Percentiles rank a stretch among this genome's conserved stretches.
phyloP scores from a whole-genome alignment of 345 rosid genomes.

The Trapa bicornis region DNA sequence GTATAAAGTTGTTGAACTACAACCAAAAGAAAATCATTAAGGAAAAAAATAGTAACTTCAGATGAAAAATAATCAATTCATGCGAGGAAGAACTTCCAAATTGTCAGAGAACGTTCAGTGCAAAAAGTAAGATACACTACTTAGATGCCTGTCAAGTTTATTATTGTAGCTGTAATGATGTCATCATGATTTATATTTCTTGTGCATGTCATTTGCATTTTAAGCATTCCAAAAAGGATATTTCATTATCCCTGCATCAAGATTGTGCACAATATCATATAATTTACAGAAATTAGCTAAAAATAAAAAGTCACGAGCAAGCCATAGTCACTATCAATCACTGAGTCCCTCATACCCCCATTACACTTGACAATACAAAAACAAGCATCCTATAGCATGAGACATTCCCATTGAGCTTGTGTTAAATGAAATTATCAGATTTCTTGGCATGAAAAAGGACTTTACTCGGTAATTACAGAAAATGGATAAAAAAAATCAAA shows the following conservation, averaged over 20 bases:
- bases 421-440: not conserved
- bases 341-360: too few species aligned
- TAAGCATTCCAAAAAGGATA: too few species aligned
- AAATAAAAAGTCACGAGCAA: too few species aligned
- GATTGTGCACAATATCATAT: too few species aligned
- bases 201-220: not conserved
- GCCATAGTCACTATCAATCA: too few species aligned
- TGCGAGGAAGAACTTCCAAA: not conserved
- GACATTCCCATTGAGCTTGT: too few species aligned
- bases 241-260: too few species aligned
- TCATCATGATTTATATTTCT: not conserved
- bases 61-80: not conserved
- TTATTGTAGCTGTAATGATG: not conserved
- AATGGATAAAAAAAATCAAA: not conserved
- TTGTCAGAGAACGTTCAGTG: not conserved
- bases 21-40: conserved; percentile 11
- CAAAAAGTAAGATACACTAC: not conserved
- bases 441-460: not conserved
- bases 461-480: not conserved
- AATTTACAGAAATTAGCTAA: too few species aligned
- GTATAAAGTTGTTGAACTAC: conserved; percentile 79
- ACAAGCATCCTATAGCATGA: too few species aligned
- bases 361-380: too few species aligned
- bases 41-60: not conserved
- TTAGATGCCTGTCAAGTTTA: not conserved